A percentile compares a stretch with the other conserved stretches of the same genome.
Evolutionary conservation across 2,329 filamentous ascomycete genomes (phyloP).

Genomic region (Diplodia scrobiculata): DNA sequence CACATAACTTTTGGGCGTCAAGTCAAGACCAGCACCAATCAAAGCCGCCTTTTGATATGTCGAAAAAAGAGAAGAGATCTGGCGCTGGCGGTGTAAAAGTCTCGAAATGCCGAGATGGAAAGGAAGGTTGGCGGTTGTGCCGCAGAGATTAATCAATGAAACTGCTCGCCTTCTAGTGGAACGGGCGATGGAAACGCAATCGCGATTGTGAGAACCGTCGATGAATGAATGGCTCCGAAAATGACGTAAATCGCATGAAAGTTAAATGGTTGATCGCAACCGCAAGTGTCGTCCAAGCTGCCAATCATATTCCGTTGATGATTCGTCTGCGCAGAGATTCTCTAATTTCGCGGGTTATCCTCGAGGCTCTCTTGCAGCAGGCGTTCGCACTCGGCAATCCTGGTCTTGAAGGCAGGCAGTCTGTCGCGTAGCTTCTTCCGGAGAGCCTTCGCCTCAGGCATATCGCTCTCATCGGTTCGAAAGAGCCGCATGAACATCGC

Average conservation of each 20-base stretch:
- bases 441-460: conserved; percentile 13
- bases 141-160: not conserved
- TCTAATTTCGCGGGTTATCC: not conserved
- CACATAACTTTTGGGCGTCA: not conserved
- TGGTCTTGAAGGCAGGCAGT: not conserved
- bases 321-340: not conserved
- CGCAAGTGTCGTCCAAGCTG: too few species aligned
- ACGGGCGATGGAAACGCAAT: too few species aligned
- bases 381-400: not conserved
- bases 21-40: not conserved
- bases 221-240: too few species aligned
- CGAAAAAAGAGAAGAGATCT: not conserved
- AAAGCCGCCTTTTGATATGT: not conserved
- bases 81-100: not conserved
- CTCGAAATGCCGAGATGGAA: not conserved
- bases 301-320: not conserved
- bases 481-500: conserved; percentile 20
- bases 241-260: too few species aligned
- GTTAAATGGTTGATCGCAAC: too few species aligned
- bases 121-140: not conserved
- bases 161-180: not conserved
- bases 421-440: conserved; percentile 8
- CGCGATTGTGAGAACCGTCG: too few species aligned
- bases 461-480: conserved; percentile 29
- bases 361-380: not conserved